Evolutionary conservation across 1,284 basidiomycete species (phyloP), one percentile per base, ranked within the genome.

Genomic region (Ustilago trichophora): DNA sequence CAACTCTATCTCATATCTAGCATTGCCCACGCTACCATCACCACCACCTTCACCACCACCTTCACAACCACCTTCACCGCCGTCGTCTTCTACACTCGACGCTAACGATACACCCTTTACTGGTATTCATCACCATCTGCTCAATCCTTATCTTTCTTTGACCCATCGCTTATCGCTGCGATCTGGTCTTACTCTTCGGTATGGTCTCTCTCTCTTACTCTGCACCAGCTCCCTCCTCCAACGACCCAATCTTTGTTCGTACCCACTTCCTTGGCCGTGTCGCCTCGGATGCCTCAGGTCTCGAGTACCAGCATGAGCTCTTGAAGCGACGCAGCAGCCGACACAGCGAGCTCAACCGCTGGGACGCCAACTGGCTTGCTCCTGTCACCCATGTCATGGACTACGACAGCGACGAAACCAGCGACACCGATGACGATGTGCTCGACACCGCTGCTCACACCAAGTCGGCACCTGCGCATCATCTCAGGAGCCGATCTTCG

Each of bases 191-290:
- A 29, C n/a, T 21, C 12, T 24, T 32, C 49, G 47, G 43, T 31
- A 69, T 69, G 66, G 55, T 59, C 21, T 59, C 59, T 18, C 55
- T 52, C 18, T 34, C 47, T 4, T 55, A 51, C 45, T 55, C 66
- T 38, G 19, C 53, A 19, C 35, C 45, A 26, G 45, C 50, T 19
- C 40, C 55, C 13, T 60, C 55, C 13, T 43, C 21, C 55, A 47
- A 70, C 38, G 67, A 65, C 19, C 67, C 67, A 40, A 37, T 70
- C 36, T 70, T 55, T 38, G 36, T 56, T 22, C 60, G 67, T 41
- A 70, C 67, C 13, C 57, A 64, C 56, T 70, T 70, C 43, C 57
- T 70, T 11, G 49, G 56, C 46, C 48, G 62, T 31, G 67, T 70
- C 36, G 67, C 60, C 16, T 64, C 67, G 27, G 60, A 70, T 31